Base-by-base conservation (phyloP, 1,284 basidiomycete species). In the Ceratobasidium sp. region DNA sequence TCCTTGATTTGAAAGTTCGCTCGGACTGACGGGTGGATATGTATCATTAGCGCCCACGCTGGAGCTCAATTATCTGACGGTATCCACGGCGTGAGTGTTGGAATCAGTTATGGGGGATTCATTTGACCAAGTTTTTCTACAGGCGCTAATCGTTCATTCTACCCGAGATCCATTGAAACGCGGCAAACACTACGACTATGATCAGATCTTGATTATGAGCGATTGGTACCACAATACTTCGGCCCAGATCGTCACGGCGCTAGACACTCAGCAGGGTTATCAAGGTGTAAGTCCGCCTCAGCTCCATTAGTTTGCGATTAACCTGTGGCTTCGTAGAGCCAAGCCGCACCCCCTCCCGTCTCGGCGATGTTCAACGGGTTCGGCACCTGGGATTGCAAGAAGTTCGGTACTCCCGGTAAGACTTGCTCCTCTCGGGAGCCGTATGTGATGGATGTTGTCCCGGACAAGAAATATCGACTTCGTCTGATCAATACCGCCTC, bases 401-500 rank as follows among this genome's bases (percentile, higher is more conserved):
- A 63, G 55, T 26, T 53, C 70, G 69, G 53, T 78, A 84, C 77
- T 78, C 80, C 3, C 81, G 84, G 33, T 33, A 84, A 18, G 81
- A 82, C 80, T 80, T 70, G 83, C 82, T 81, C 84, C 68, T 84
- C 84, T 0, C 78, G 84, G 51, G 78, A 81, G 18, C 82, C 84
- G 33, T 80, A 82, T 78, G 84, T 85, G 75, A 83, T 83, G 39
- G 81, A 80, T 5, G 83, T 81, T 78, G 81, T 79, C 71, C 66
- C 53, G 33, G 72, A 76, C 58, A 56, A 55, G 69, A 84, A 82
- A 42, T 88, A 89, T 80, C 89, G 90, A 49, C 83, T 91, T 28
- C 87, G 90, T n/a, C 83, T 91, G 68, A 84, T 90, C 81, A 88
- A 91, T 83, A 82, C 87, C 0, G 89, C 89, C 46, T 85, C 86